Percentiles rank a stretch among this genome's conserved stretches.
Evolutionary conservation across 495 filamentous ascomycete species (phyloP).

Genomic region (Hamigera avellanea): DNA sequence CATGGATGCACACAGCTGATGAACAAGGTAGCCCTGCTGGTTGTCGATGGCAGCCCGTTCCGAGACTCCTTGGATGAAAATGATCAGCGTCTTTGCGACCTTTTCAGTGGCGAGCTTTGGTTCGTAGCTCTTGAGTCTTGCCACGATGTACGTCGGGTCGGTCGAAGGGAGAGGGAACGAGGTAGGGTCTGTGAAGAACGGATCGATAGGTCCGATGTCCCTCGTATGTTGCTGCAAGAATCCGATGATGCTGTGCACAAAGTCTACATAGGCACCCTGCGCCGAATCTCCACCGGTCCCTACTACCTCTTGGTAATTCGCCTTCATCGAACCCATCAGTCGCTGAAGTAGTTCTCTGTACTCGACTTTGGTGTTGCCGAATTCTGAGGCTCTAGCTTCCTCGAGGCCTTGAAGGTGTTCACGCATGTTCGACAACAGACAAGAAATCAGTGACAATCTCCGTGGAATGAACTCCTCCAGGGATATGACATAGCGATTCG

Average conservation of each 20-base stretch:
- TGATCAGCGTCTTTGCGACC: constrained; percentile 43
- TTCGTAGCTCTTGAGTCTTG: constrained; percentile 51
- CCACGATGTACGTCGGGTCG: constrained; percentile 61
- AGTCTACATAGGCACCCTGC: constrained; percentile 51
- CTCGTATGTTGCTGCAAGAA: constrained; percentile 55
- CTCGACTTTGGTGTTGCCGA: constrained; percentile 30
- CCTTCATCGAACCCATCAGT: constrained; percentile 58
- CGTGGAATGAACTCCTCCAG: constrained; percentile 42
- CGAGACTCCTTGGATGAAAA: constrained; percentile 52
- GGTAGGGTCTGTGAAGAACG: constrained; percentile 56
- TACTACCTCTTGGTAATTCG: constrained; percentile 51
- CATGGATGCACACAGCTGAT: constrained; percentile 47
- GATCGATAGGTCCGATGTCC: constrained; percentile 49
- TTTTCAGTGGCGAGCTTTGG: constrained; percentile 41
- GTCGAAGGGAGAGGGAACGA: constrained; percentile 52
- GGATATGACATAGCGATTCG: constrained; percentile 35
- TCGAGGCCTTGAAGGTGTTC: constrained; percentile 32
- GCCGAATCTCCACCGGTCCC: constrained; percentile 20
- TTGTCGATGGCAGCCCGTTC: constrained; percentile 50
- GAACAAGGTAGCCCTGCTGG: constrained; percentile 47
- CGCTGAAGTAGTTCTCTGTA: constrained; percentile 43
- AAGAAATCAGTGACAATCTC: constrained; percentile 49
- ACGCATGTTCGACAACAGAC: constrained; percentile 56
- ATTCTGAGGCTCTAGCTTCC: constrained; percentile 12
- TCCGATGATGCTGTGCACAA: constrained; percentile 53